Percentiles rank a stretch among this genome's conserved stretches.
phyloP scores from a whole-genome alignment of 371 early-diverging fungal species.

The Blastocladiella emersonii region DNA sequence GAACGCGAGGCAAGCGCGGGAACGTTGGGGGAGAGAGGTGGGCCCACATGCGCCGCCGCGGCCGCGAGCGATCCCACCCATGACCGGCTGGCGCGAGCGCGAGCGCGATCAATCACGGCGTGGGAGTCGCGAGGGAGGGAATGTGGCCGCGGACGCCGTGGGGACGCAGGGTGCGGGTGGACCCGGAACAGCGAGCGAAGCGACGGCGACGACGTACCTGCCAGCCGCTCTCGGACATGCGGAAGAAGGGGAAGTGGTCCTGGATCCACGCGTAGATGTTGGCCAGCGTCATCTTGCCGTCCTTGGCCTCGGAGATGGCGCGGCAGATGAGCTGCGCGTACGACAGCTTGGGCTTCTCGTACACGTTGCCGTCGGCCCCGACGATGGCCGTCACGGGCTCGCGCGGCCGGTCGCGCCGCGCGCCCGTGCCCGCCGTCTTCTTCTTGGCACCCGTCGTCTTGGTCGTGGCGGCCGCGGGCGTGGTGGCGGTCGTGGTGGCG shows the following conservation, averaged over 20 bases:
- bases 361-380: neutral
- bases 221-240: neutral
- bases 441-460: neutral
- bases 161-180: too few species aligned
- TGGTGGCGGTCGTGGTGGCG: neutral
- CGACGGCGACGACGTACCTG: neutral
- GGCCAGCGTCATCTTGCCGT: conserved; percentile 2
- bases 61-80: too few species aligned
- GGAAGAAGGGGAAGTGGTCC: neutral
- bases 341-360: conserved; percentile 4
- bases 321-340: conserved; percentile 4
- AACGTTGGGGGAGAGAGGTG: too few species aligned
- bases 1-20: too few species aligned
- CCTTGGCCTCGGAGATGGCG: neutral
- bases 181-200: too few species aligned
- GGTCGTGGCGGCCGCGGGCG: neutral
- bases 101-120: too few species aligned
- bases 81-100: too few species aligned
- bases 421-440: neutral
- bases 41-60: too few species aligned
- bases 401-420: neutral
- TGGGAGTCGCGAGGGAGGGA: too few species aligned
- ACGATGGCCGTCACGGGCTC: neutral
- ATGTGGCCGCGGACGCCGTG: too few species aligned
- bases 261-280: conserved; percentile 2